Base-by-base conservation (phyloP, 2,329 filamentous ascomycete genomes). In the Ciborinia camelliae region DNA sequence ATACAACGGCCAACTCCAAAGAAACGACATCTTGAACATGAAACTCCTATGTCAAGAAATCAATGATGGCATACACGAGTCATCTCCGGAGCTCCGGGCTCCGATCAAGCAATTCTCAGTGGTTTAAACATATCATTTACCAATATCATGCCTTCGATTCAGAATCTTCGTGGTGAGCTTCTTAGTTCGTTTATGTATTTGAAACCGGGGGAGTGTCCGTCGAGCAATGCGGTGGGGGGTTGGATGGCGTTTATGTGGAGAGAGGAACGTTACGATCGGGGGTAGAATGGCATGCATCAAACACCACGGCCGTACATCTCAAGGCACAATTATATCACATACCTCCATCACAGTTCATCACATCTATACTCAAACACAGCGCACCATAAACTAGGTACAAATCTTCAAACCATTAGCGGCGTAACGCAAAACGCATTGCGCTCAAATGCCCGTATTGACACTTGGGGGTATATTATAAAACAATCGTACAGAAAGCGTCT, bases 11-110 rank as follows among this genome's bases (percentile, higher is more conserved):
- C 59, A 52, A 10, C 15, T n/a, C 9, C 35, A 53, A n/a, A 26
- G 37, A 30, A 43, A 41, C 12, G 53, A 20, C 37, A 12, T 53
- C 26, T 62, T 15, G 26, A 51, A 62, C 26, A 30, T 62, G 12
- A 62, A 52, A 10, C 45, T 62, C 8, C 20, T 43, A 23, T 52
- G 23, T 1, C 45, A 62, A 14, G 59, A 62, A 39, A 35, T 52
- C 26, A 52, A 52, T 3, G 26, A 15, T 53, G 59, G 59, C 15
- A 50, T 35, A 26, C 15, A 3, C 35, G 35, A 43, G 12, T 62
- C 14, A 30, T 30, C 14, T 37, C 35, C 2, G 48, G 23, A 18
- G 20, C 26, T 10, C 35, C 32, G 2, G 32, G 35, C 15, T 43
- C 35, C n/a, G 32, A 62, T 10, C 32, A 43, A 1, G 10, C 23